Evolutionary conservation across 2,329 filamentous ascomycete genomes (phyloP).

Genomic region (Alternaria incomplexa): DNA sequence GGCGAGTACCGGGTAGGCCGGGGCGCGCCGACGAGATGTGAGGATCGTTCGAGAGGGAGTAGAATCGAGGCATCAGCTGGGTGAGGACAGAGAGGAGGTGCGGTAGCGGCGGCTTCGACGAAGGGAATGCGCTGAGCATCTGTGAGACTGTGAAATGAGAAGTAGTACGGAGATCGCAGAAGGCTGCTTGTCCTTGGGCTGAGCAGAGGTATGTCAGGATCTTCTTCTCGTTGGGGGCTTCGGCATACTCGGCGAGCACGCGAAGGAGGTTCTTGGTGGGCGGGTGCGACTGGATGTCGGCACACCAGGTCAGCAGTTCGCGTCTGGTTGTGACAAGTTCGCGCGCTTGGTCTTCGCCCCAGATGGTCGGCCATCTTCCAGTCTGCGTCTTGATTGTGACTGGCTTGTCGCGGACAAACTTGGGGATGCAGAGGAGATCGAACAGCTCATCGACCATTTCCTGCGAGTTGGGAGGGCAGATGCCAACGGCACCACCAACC

Average conservation of each 20-base stretch:
- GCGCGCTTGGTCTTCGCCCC: slow-evolving; percentile 86
- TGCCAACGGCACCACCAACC: slow-evolving; percentile 92
- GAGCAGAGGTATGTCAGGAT: slow-evolving; percentile 85
- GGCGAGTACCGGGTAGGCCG: slow-evolving; percentile 70
- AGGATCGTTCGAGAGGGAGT: slow-evolving; percentile 95
- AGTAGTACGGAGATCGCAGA: slow-evolving; percentile 90
- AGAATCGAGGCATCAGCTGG: slow-evolving; percentile 96
- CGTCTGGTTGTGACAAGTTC: slow-evolving; percentile 88
- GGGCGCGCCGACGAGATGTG: slow-evolving; percentile 75
- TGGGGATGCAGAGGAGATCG: slow-evolving; percentile 79
- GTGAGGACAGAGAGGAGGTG: slow-evolving; percentile 79
- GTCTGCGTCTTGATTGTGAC: slow-evolving; percentile 77
- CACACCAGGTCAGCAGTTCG: slow-evolving; percentile 94
- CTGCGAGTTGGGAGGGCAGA: slow-evolving; percentile 85
- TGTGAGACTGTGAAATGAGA: slow-evolving; percentile 84
- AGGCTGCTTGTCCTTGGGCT: slow-evolving; percentile 86
- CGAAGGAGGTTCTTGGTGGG: slow-evolving; percentile 88
- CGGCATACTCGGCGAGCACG: slow-evolving; percentile 82
- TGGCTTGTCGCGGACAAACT: slow-evolving; percentile 82
- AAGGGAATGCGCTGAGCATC: slow-evolving; percentile 89
- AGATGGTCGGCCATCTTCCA: slow-evolving; percentile 96
- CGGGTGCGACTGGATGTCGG: slow-evolving; percentile 89
- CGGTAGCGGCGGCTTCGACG: slow-evolving; percentile 84
- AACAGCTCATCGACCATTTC: slow-evolving; percentile 82
- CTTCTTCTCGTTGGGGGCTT: slow-evolving; percentile 83